phyloP scores from a whole-genome alignment of 331 rosid genomes.

The Malus hybrid region DNA sequence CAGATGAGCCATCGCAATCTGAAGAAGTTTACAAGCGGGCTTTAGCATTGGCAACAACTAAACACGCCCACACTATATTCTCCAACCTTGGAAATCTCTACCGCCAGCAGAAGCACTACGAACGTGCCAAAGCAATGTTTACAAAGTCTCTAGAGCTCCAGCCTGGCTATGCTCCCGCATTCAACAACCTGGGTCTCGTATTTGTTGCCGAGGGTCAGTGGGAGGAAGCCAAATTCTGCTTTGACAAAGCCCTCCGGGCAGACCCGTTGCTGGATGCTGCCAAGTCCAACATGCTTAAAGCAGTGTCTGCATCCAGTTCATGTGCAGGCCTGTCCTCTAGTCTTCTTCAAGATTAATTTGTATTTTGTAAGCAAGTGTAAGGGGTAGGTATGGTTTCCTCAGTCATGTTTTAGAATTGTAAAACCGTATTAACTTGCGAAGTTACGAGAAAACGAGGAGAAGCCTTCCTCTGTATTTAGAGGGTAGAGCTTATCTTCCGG shows the following conservation, averaged over 20 bases:
- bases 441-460: not conserved
- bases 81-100: slow-evolving; percentile 89
- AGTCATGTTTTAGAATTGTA: not conserved
- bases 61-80: slow-evolving; percentile 56
- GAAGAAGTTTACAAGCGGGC: slow-evolving; percentile 81
- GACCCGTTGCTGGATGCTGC: slow-evolving; percentile 89
- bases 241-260: slow-evolving; percentile 69
- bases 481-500: not conserved
- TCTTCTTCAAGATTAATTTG: not conserved
- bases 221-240: slow-evolving; percentile 92
- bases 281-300: slow-evolving; percentile 73
- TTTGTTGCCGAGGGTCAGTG: slow-evolving; percentile 81
- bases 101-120: slow-evolving; percentile 74
- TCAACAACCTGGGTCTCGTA: slow-evolving; percentile 85
- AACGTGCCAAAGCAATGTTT: slow-evolving; percentile 89
- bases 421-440: not conserved
- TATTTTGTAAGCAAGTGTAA: not conserved
- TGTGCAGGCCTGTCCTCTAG: not conserved
- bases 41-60: slow-evolving; percentile 51
- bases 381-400: not conserved
- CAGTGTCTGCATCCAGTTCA: slow-evolving; percentile 38
- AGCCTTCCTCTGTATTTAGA: not conserved
- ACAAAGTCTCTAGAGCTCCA: slow-evolving; percentile 76
- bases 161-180: slow-evolving; percentile 94
- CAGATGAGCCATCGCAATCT: slow-evolving; percentile 55